Percentiles rank a stretch among this genome's conserved stretches.
These are phyloP conservation scores for Amphicarpaea edgeworthii DNA, from an alignment of 306 rosid genomes.

Conservation along the genomic window DNA sequence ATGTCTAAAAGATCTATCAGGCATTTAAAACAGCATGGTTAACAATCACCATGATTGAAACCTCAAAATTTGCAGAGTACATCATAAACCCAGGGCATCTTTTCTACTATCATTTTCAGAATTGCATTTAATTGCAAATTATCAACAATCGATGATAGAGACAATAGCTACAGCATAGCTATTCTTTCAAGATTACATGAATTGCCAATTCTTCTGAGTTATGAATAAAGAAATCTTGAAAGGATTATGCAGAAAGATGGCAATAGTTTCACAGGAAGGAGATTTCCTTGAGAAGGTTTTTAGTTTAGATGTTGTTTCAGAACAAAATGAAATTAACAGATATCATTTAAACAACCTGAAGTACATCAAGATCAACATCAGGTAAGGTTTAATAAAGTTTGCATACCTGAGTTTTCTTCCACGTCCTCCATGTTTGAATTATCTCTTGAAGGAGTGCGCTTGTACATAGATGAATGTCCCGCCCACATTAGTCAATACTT, in stretches of 20 bases:
- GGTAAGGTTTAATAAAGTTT: conserved; percentile 27
- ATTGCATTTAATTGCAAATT: conserved; percentile 26
- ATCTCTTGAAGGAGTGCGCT: conserved; percentile 78
- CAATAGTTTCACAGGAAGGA: conserved; percentile 11
- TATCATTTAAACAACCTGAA: conserved; percentile 23
- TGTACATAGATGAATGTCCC: conserved; percentile 74
- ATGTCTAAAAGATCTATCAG: conserved; percentile 64
- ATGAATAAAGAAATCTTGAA: conserved; percentile 18
- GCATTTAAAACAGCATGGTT: conserved; percentile 44
- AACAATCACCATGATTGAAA: conserved; percentile 36
- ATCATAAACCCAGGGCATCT: conserved; percentile 25
- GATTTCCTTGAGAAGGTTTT: conserved; percentile 2
- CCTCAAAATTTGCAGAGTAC: conserved; percentile 1
- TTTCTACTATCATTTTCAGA: conserved; percentile 39
- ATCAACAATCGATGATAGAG: conserved; percentile 1
- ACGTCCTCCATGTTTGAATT: conserved; percentile 51
- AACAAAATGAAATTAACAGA: conserved; percentile 13
- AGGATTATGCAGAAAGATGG: conserved; percentile 29
- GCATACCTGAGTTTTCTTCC: conserved; percentile 81
- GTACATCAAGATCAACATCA: no score
- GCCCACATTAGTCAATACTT: conserved; percentile 61
- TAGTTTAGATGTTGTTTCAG: conserved; percentile 25
- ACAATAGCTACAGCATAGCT: neutral
- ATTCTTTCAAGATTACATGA: conserved; percentile 21
- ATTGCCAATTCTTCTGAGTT: conserved; percentile 12